Evolutionary conservation across 1,139 yeast species (phyloP).

Genomic region (Tardiomyces depauwii): DNA sequence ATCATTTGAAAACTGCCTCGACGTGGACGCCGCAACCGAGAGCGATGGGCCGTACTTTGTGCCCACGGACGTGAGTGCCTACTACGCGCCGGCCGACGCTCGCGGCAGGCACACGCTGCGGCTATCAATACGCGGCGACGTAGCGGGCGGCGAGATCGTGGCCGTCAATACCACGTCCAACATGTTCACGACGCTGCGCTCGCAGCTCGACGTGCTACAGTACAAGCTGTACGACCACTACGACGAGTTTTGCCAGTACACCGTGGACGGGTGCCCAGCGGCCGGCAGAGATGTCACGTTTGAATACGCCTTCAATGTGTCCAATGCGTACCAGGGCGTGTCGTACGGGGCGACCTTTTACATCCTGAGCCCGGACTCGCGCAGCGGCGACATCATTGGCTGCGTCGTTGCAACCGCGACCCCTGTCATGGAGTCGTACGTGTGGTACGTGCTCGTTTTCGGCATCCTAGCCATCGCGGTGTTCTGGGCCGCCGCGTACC

Average conservation of each 20-base stretch:
- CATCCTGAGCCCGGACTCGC: conserved; percentile 20
- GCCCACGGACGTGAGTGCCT: conserved; percentile 4
- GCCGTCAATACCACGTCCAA: conserved; percentile 18
- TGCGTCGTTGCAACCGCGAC: conserved; percentile 41
- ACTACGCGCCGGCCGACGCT: conserved; percentile 3
- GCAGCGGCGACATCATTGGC: conserved; percentile 32
- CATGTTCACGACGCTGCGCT: conserved; percentile 17
- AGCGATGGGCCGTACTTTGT: conserved; percentile 1
- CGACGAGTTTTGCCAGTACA: conserved; percentile 20
- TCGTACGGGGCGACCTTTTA: conserved; percentile 20
- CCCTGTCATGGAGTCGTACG: conserved; percentile 34
- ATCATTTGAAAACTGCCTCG: conserved; percentile 10
- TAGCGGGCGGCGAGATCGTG: conserved; percentile 14
- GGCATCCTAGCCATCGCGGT: conserved; percentile 34
- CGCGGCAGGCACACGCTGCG: conserved; percentile 7
- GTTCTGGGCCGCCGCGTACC: conserved; percentile 34
- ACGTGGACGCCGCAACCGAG: conserved; percentile 2
- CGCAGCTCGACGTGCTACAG: conserved; percentile 14
- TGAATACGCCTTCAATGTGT: conserved; percentile 14
- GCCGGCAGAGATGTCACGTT: conserved; percentile 15
- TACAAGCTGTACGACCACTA: conserved; percentile 11
- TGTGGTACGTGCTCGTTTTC: conserved; percentile 32
- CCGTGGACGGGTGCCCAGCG: conserved; percentile 20
- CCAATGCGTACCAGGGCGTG: conserved; percentile 18
- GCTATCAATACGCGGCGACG: conserved; percentile 14